Evolutionary conservation across 345 rosid species (phyloP), one percentile per base, ranked within the genome.

Genomic region (Crucihimalaya himalaica): DNA sequence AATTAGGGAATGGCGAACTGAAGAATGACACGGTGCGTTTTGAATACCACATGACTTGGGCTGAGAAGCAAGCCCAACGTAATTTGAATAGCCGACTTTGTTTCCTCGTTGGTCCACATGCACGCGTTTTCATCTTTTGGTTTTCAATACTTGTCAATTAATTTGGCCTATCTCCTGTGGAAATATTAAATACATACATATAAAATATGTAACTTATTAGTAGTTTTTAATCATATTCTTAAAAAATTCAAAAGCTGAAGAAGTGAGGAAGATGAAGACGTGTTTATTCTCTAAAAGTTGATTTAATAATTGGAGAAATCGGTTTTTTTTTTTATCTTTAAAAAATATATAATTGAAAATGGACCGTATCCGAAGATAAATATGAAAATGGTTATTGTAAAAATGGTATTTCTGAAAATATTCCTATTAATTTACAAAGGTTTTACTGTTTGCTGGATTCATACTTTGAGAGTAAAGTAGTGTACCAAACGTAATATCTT

Each of bases 1-100:
- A n/a, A 13, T 8, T 3, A 10, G 12, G 12, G 39, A 20, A 19
- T 50, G 6, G 45, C 67, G 27, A 74, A 67, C n/a, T 59, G 15
- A 4, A n/a, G 62, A 58, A 51, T 50, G 78, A 67, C 73, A 67
- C 73, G 72, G 7, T 48, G 55, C 42, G 73, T 68, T 52, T 59
- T 39, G 48, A 16, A 5, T 6, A 18, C 54, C 32, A 63, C 53
- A 14, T 55, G 28, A 20, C 46, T 47, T 76, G 71, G 80, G 66
- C 71, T 70, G 56, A 63, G 66, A 76, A 69, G 60, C 46, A 76
- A 76, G 66, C 80, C 80, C 70, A 76, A 76, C 45, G 37, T 37
- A 32, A 45, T 25, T 40, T 35, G 58, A 43, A 63, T 28, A 37
- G 75, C 71, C 66, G 72, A 76, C 80, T 63, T n/a, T 21, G 32